phyloP scores from a whole-genome alignment of 2,329 filamentous ascomycete species.

The Cladosporium oxysporum region DNA sequence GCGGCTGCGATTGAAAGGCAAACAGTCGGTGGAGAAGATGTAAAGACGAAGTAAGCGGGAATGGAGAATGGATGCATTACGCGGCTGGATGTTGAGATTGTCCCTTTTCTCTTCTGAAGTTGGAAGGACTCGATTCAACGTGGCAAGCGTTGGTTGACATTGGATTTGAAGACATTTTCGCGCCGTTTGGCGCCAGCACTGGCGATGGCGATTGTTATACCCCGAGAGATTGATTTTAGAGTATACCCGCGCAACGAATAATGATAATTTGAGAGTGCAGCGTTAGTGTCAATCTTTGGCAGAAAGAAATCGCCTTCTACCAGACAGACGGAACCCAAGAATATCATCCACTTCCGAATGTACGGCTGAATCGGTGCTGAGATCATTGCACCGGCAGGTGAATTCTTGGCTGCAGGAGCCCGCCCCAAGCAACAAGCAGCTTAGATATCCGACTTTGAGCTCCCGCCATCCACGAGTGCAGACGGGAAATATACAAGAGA shows the following conservation, averaged over 20 bases:
- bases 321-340: not conserved
- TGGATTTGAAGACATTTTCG: not conserved
- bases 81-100: not conserved
- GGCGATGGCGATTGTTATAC: not conserved
- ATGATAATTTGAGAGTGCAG: not conserved
- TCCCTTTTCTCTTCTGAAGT: not conserved
- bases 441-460: not conserved
- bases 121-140: not conserved
- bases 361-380: not conserved
- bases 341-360: not conserved
- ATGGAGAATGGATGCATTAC: not conserved
- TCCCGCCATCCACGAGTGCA: not conserved
- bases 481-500: not conserved
- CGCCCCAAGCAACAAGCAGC: not conserved
- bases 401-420: not conserved
- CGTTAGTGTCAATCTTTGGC: not conserved
- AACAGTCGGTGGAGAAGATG: not conserved
- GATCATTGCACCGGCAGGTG: not conserved
- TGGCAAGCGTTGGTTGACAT: not conserved
- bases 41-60: constrained; percentile 11
- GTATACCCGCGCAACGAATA: not conserved
- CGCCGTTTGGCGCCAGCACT: not conserved
- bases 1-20: not conserved
- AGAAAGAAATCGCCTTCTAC: not conserved
- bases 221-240: not conserved